Conservation (phyloP, 129 eudicot species). For the Tagetes erecta region DNA sequence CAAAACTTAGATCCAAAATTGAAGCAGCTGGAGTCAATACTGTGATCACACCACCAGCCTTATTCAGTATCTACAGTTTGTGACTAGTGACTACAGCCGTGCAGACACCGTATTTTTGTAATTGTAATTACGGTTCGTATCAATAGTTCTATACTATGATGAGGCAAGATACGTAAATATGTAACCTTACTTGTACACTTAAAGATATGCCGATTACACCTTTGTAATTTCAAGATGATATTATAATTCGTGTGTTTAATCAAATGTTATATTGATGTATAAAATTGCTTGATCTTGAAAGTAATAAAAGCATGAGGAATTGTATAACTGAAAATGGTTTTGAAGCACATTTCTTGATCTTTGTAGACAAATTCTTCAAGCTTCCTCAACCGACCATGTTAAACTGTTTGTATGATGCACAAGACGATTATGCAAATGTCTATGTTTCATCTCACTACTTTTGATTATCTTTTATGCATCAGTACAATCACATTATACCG, state of each 20-base stretch:
- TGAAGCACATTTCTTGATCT: too few relatives aligned
- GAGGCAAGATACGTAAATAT: slow-evolving; percentile 11
- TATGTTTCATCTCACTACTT: too few relatives aligned
- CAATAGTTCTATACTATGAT: slow-evolving; percentile 11
- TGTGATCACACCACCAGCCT: slow-evolving; percentile 34
- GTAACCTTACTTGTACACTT: slow-evolving; percentile 1
- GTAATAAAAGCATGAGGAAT: too few relatives aligned
- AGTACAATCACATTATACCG: too few relatives aligned
- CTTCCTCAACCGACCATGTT: too few relatives aligned
- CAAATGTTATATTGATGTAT: neutral
- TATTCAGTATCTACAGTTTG: slow-evolving; percentile 19
- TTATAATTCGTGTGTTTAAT: neutral
- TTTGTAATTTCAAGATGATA: neutral
- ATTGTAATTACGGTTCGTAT: slow-evolving; percentile 12
- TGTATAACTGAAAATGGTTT: too few relatives aligned
- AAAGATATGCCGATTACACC: neutral
- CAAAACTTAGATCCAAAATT: slow-evolving; percentile 58
- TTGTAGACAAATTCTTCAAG: too few relatives aligned
- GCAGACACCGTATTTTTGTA: slow-evolving; percentile 15
- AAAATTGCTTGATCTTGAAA: too few relatives aligned
- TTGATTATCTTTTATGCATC: too few relatives aligned
- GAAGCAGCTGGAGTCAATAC: slow-evolving; percentile 75
- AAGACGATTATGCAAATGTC: too few relatives aligned
- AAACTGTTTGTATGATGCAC: too few relatives aligned
- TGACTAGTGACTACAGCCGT: slow-evolving; percentile 12